Conservation (phyloP, 164 flowering plant species). For the Macadamia tetraphylla region DNA sequence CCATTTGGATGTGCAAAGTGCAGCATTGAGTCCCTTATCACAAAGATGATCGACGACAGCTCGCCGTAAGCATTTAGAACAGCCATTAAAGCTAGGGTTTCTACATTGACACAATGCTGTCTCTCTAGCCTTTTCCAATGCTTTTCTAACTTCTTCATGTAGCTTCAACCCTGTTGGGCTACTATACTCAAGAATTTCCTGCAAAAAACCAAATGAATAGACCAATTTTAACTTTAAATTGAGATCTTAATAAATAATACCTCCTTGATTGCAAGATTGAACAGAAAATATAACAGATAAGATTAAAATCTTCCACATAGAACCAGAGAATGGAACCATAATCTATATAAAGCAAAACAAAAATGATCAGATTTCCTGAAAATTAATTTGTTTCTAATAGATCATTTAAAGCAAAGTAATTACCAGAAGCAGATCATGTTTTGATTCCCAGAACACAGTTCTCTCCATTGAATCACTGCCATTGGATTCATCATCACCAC, state of each 20-base stretch:
- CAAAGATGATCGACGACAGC: constrained; percentile 9
- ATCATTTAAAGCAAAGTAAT: background rate
- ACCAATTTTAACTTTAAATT: no score
- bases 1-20: constrained; percentile 19
- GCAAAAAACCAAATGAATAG: background rate
- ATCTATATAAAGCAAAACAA: no score
- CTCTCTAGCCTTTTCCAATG: constrained; percentile 6
- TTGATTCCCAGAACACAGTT: constrained; percentile 3
- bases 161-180: constrained; percentile 7
- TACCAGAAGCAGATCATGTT: constrained; percentile 1
- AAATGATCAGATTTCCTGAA: no score
- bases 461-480: background rate
- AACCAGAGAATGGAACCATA: no score
- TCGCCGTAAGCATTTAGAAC: constrained; percentile 13
- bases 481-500: background rate
- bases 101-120: constrained; percentile 6
- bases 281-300: no score
- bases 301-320: no score
- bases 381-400: background rate
- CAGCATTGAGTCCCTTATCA: constrained; percentile 13
- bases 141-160: constrained; percentile 6
- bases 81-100: constrained; percentile 4
- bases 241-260: background rate
- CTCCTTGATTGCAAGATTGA: no score
- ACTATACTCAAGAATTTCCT: constrained; percentile 11